Evolutionary conservation across 164 flowering plant genomes (phyloP).

Genomic region (Stephania cephalantha): DNA sequence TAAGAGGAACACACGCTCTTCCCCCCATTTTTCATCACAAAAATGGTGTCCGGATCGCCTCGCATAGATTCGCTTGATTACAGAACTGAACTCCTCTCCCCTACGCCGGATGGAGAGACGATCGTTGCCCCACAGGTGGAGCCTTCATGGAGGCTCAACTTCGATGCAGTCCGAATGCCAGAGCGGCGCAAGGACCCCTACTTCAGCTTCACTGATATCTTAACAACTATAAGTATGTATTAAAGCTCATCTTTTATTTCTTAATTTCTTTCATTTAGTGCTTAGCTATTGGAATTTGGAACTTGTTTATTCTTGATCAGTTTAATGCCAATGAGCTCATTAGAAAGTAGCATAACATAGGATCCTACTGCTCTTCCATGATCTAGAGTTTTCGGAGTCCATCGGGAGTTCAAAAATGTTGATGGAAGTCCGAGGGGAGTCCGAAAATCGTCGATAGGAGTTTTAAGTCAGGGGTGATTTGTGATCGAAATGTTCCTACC

Average conservation of each 20-base stretch:
- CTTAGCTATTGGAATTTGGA: not conserved
- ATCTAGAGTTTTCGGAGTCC: too few species aligned
- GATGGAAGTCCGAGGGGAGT: not conserved
- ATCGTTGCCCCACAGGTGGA: constrained; percentile 15
- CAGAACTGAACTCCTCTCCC: constrained; percentile 32
- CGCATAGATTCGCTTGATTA: constrained; percentile 25
- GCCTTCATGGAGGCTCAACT: constrained; percentile 44
- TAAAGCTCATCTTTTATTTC: not conserved
- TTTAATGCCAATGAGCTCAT: not conserved
- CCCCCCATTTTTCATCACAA: not conserved
- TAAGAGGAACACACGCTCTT: constrained; percentile 1
- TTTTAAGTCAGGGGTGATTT: too few species aligned
- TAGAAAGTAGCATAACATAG: too few species aligned
- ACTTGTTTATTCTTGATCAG: not conserved
- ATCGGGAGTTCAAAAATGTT: too few species aligned
- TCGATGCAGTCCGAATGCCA: constrained; percentile 29
- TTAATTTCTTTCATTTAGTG: too few species aligned
- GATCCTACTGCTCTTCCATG: too few species aligned
- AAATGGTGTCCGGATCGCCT: constrained; percentile 9
- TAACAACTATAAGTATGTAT: constrained; percentile 6
- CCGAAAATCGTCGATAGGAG: too few species aligned
- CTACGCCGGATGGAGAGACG: constrained; percentile 14
- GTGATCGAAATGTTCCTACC: too few species aligned
- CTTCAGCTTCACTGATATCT: not conserved
- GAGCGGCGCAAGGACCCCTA: constrained; percentile 11